These are phyloP conservation scores for Nymphaea thermarum DNA, from an alignment of 164 flowering plant species.

Conservation along the genomic window DNA sequence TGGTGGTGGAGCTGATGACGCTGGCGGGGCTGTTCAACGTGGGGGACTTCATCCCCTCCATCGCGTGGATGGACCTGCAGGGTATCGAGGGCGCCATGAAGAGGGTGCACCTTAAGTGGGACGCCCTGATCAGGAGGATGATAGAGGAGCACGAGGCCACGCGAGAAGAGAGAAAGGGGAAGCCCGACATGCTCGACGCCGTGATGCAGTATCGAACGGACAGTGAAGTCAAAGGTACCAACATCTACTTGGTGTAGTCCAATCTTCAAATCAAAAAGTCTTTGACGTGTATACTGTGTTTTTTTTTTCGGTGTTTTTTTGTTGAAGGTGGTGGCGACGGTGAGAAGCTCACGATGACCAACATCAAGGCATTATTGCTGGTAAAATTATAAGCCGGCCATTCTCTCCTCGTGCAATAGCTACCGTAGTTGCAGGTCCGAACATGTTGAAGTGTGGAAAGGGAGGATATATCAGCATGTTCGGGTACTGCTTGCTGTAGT, in stretches of 20 bases:
- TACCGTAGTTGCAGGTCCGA: too few relatives aligned
- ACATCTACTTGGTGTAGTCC: too few relatives aligned
- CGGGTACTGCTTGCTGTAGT: background rate
- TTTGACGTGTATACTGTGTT: too few relatives aligned
- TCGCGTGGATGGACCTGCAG: slow-evolving; percentile 37
- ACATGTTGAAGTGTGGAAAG: too few relatives aligned
- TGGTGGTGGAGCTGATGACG: slow-evolving; percentile 45
- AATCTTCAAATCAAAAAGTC: too few relatives aligned
- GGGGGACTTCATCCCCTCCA: slow-evolving; percentile 37
- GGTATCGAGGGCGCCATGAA: slow-evolving; percentile 35
- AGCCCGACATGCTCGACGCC: slow-evolving; percentile 23
- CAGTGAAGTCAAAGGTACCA: background rate
- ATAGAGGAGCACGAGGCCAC: slow-evolving; percentile 19
- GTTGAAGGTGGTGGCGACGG: background rate
- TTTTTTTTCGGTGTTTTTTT: too few relatives aligned
- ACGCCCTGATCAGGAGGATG: slow-evolving; percentile 19
- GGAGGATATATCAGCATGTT: too few relatives aligned
- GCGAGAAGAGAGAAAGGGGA: slow-evolving; percentile 12
- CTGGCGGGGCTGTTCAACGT: slow-evolving; percentile 27
- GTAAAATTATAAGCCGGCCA: slow-evolving; percentile 9
- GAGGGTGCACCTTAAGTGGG: slow-evolving; percentile 23
- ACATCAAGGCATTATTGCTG: slow-evolving; percentile 34
- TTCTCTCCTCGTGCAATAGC: background rate
- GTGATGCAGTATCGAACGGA: slow-evolving; percentile 12
- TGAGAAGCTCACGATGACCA: slow-evolving; percentile 17